Percentiles rank a stretch among this genome's conserved stretches.
Conservation (phyloP, 1,284 basidiomycete species). For the Golubevia sp. region DNA sequence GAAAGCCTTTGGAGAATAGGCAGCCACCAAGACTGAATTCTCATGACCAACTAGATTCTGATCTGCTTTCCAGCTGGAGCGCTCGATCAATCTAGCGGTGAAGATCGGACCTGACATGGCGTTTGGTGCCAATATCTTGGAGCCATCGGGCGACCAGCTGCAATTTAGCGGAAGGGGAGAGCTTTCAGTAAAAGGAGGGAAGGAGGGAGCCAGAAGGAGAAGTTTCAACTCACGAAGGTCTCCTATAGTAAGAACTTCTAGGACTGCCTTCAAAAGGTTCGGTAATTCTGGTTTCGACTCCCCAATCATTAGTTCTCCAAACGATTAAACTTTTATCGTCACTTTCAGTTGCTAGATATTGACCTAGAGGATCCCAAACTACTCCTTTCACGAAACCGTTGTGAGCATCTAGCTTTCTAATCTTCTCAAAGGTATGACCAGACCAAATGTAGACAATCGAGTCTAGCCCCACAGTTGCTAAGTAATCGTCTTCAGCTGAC, state of each 20-base stretch:
- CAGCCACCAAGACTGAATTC: conserved; percentile 94
- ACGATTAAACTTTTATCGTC: conserved; percentile 96
- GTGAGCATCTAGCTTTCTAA: conserved; percentile 83
- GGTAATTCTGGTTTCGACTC: conserved; percentile 77
- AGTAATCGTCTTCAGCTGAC: conserved; percentile 85
- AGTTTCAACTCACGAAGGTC: conserved; percentile 73
- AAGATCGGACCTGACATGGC: conserved; percentile 98
- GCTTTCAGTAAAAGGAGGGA: conserved; percentile 1
- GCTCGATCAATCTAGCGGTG: conserved; percentile 89
- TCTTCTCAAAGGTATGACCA: conserved; percentile 48
- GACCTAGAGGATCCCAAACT: conserved; percentile 95
- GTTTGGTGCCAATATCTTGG: conserved; percentile 93
- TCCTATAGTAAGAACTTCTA: conserved; percentile 89
- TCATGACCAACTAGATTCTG: conserved; percentile 90
- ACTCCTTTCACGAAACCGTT: conserved; percentile 98
- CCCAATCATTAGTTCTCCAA: conserved; percentile 93
- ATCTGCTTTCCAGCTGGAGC: conserved; percentile 67
- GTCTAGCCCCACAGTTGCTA: conserved; percentile 93
- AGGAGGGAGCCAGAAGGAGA: not conserved
- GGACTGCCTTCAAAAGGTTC: conserved; percentile 93
- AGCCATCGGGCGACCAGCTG: conserved; percentile 99
- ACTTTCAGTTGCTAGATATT: conserved; percentile 79
- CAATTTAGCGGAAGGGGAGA: conserved; percentile 1
- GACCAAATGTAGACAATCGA: conserved; percentile 86
- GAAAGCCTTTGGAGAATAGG: conserved; percentile 62